Percentiles rank a stretch among this genome's conserved stretches.
Evolutionary conservation across 1,139 yeast species (phyloP).

Genomic region (Trichomonascaceae sp.): DNA sequence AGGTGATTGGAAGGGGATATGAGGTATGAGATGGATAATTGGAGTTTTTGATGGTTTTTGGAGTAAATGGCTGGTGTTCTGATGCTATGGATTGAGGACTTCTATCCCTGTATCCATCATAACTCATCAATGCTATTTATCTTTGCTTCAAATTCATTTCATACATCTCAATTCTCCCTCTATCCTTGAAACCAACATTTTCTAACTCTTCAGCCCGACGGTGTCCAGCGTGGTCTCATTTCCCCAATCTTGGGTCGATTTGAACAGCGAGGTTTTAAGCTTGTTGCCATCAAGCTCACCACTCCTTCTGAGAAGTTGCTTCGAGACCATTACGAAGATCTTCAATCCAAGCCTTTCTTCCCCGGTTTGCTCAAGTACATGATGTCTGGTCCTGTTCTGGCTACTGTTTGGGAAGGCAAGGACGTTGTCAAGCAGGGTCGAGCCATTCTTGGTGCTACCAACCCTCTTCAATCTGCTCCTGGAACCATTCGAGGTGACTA

Average conservation of each 20-base stretch:
- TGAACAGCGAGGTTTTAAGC: conserved; percentile 95
- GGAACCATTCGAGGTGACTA: conserved; percentile 99
- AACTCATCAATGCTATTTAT: no score
- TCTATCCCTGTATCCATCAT: no score
- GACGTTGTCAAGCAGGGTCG: conserved; percentile 99
- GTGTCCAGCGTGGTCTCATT: conserved; percentile 98
- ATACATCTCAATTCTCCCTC: no score
- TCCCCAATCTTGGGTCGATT: conserved; percentile 87
- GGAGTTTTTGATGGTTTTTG: background rate
- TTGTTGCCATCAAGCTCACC: conserved; percentile 90
- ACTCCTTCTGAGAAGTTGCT: conserved; percentile 82
- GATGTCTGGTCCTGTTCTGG: conserved; percentile 97
- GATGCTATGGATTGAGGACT: background rate
- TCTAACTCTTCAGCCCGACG: conserved; percentile 63
- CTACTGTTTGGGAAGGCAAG: conserved; percentile 99
- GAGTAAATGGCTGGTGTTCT: background rate
- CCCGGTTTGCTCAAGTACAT: conserved; percentile 88
- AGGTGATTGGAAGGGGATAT: no score
- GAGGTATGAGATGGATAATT: conserved; percentile 10
- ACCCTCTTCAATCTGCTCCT: conserved; percentile 95
- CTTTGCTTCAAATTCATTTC: no score
- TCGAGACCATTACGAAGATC: conserved; percentile 93
- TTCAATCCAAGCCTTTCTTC: conserved; percentile 95
- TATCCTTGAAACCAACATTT: no score
- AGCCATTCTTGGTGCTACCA: conserved; percentile 96